Conservation (phyloP, 495 filamentous ascomycete genomes). For the Cercophora newfieldiana region DNA sequence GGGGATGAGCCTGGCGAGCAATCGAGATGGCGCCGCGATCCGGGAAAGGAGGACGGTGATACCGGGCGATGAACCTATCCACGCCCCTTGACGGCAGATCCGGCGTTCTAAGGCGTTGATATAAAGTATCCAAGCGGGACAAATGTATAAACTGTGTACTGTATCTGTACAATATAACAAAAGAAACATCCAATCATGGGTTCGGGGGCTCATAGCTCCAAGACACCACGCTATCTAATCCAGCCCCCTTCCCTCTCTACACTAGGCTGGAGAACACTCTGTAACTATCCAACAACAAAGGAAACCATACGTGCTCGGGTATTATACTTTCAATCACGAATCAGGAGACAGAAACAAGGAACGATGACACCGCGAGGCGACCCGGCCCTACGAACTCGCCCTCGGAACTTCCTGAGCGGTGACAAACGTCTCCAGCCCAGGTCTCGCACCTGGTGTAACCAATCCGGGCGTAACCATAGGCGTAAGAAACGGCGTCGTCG, state of each 20-base stretch:
- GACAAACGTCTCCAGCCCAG: conserved; percentile 12
- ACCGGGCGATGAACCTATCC: no score
- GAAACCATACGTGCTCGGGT: background rate
- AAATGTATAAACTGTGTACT: conserved; percentile 1
- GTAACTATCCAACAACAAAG: background rate
- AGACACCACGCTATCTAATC: background rate
- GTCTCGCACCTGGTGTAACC: conserved; percentile 6
- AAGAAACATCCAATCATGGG: background rate
- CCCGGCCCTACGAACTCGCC: background rate
- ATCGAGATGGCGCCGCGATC: background rate
- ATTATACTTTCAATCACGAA: background rate
- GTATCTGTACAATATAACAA: background rate
- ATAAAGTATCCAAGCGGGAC: background rate
- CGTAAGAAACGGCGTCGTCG: conserved; percentile 5
- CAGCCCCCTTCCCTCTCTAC: no score
- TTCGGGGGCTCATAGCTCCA: background rate
- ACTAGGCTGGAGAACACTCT: no score
- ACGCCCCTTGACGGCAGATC: background rate
- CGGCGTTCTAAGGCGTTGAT: conserved; percentile 2
- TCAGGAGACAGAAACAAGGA: background rate
- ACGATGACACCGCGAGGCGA: background rate
- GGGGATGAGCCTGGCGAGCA: background rate
- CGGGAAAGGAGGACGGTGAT: background rate
- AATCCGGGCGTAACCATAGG: conserved; percentile 7
- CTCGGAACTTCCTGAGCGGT: conserved; percentile 7